Base-by-base conservation (phyloP, 441 rosid genomes). In the Daphne laureola region DNA sequence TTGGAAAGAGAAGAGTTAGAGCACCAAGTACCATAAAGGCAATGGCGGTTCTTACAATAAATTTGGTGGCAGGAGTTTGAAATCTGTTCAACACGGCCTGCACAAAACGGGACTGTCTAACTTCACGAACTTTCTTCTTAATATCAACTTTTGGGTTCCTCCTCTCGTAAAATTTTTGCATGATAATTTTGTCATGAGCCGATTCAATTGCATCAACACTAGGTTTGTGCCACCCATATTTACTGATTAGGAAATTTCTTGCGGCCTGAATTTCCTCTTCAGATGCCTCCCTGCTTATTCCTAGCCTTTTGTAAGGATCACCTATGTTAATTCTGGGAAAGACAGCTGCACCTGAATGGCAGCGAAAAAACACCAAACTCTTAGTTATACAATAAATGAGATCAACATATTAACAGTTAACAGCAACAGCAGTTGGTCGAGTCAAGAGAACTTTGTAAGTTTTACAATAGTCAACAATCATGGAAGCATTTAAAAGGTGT, bases 181-280 rank as follows among this genome's bases (percentile, higher is more conserved):
- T 83, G 66, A 93, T 83, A 51, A 93, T 93, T 77, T 83, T 89
- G 76, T 90, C 93, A 63, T 90, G 93, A 8, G 96, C 99, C 27
- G 90, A 74, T 67, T 90, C 97, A 48, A 93, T 90, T 56, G 99
- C 90, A 61, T 93, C 97, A 16, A 83, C 69, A 61, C 99, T 93
- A 16, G 95, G 96, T 62, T 82, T 87, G 65, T 93, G 99, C 48
- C 87, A 88, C 0, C 78, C 79, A 61, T 83, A 87, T 68, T 78
- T 84, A 55, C 83, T 81, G 58, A 93, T 70, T 45, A 93, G 94
- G 70, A 83, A 93, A 75, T 80, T 87, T 66, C 97, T 80, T 13
- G 97, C 99, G 0, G 77, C 92, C 67, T 87, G 97, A 74, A 93
- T 85, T 81, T 93, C 99, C 42, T 85, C 90, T 61, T 87, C 97